Conservation (phyloP, 371 early-diverging fungal genomes). For the Rhizopus stolonifer region DNA sequence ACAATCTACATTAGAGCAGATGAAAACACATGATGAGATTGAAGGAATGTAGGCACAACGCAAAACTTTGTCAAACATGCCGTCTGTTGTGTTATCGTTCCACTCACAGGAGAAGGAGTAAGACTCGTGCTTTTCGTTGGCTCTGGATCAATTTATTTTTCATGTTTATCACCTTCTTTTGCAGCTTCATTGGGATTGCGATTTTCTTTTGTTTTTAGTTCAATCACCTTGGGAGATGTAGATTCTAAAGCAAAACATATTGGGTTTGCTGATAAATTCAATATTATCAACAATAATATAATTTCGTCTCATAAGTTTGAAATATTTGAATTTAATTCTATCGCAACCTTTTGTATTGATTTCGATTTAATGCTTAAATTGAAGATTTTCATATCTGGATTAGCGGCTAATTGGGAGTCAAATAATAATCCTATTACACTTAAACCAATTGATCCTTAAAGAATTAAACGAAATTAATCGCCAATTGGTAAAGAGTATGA, state of each 20-base stretch:
- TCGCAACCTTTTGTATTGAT: constrained; percentile 1
- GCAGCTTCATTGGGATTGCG: background rate
- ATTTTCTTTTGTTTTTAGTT: background rate
- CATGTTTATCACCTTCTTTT: background rate
- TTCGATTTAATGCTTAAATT: constrained; percentile 7
- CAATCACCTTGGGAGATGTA: background rate
- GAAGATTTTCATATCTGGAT: background rate
- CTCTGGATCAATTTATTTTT: constrained; percentile 7
- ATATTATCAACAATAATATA: constrained; percentile 11
- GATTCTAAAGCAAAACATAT: background rate
- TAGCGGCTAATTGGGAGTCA: background rate
- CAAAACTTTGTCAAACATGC: no score
- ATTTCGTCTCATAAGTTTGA: constrained; percentile 7
- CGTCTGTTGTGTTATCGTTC: no score
- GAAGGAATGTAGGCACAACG: no score
- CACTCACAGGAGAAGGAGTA: no score
- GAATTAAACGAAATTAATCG: background rate
- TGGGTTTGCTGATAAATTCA: background rate
- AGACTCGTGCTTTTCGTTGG: background rate
- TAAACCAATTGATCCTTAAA: constrained; percentile 5
- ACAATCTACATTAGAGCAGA: no score
- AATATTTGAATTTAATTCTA: constrained; percentile 6
- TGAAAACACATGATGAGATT: no score
- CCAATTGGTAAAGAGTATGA: background rate
- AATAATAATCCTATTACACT: background rate